Percentiles rank a stretch among this genome's conserved stretches.
Evolutionary conservation across 116 monocot species (phyloP).

Genomic region (Zostera marina): DNA sequence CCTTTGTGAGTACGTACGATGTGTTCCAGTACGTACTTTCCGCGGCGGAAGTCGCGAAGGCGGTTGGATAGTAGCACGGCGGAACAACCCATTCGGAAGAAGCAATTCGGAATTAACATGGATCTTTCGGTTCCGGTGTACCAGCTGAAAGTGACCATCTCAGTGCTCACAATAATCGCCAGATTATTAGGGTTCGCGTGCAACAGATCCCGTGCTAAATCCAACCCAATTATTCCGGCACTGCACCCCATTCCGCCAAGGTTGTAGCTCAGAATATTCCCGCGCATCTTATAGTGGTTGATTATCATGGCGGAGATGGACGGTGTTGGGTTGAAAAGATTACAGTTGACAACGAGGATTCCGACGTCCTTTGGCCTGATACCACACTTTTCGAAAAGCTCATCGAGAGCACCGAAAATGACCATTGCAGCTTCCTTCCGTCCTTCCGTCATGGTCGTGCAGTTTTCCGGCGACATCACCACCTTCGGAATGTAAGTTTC

Average conservation of each 20-base stretch:
- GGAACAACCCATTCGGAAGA: conserved; percentile 85
- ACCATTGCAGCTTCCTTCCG: conserved; percentile 49
- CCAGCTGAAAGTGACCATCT: conserved; percentile 92
- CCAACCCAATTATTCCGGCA: conserved; percentile 66
- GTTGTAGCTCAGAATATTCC: conserved; percentile 85
- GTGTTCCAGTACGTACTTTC: conserved; percentile 88
- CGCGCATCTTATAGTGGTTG: conserved; percentile 97
- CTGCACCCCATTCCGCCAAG: conserved; percentile 91
- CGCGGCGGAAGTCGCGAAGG: conserved; percentile 52
- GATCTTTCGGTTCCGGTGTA: conserved; percentile 61
- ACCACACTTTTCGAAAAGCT: conserved; percentile 77
- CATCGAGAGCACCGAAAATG: conserved; percentile 76
- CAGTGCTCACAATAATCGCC: conserved; percentile 86
- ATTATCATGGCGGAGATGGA: conserved; percentile 96
- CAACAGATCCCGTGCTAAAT: conserved; percentile 70
- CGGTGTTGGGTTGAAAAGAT: conserved; percentile 85
- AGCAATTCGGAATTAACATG: conserved; percentile 95
- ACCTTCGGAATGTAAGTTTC: conserved; percentile 67
- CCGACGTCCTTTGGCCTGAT: conserved; percentile 74
- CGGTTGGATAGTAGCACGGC: conserved; percentile 82
- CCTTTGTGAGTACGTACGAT: conserved; percentile 96
- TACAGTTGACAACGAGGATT: conserved; percentile 79
- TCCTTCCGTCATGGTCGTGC: conserved; percentile 50
- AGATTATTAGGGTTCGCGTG: conserved; percentile 76
- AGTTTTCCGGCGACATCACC: conserved; percentile 30